phyloP scores from a whole-genome alignment of 129 eudicot species.

The Tagetes patula region DNA sequence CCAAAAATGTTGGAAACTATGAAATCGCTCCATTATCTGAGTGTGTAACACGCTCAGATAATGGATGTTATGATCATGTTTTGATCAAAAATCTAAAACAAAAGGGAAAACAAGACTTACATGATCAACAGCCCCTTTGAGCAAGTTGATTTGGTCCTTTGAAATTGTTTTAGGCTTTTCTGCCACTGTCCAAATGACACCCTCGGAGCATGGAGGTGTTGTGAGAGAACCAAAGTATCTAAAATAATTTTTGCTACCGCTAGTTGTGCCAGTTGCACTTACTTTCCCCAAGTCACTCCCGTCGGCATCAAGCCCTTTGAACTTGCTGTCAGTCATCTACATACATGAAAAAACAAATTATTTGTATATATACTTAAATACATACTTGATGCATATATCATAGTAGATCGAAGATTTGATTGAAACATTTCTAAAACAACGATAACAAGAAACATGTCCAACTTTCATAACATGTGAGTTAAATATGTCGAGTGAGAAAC shows the following conservation, averaged over 20 bases:
- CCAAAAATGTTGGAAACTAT: not conserved
- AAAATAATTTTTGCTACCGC: constrained; percentile 40
- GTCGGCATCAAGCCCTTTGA: constrained; percentile 3
- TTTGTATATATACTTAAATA: not conserved
- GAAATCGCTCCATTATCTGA: too few relatives aligned
- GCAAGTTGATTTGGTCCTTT: constrained; percentile 40
- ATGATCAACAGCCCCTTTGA: constrained; percentile 38
- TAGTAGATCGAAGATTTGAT: too few relatives aligned
- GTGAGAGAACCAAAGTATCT: constrained; percentile 67
- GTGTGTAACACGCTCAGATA: constrained; percentile 1
- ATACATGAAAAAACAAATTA: not conserved
- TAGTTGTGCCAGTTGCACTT: constrained; percentile 40
- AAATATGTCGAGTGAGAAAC: not conserved
- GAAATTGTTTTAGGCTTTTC: constrained; percentile 45
- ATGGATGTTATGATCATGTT: not conserved
- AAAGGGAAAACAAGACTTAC: constrained; percentile 26
- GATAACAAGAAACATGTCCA: too few relatives aligned
- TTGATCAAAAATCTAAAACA: not conserved
- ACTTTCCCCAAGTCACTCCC: constrained; percentile 37
- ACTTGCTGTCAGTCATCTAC: constrained; percentile 29
- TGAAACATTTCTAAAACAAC: too few relatives aligned
- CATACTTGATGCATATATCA: not conserved
- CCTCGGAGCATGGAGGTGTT: constrained; percentile 64
- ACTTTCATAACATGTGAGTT: constrained; percentile 5
- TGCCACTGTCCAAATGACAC: constrained; percentile 52